These are phyloP conservation scores for Thielaviopsis cerberus DNA, from an alignment of 2,329 filamentous ascomycete genomes.

Conservation along the genomic window DNA sequence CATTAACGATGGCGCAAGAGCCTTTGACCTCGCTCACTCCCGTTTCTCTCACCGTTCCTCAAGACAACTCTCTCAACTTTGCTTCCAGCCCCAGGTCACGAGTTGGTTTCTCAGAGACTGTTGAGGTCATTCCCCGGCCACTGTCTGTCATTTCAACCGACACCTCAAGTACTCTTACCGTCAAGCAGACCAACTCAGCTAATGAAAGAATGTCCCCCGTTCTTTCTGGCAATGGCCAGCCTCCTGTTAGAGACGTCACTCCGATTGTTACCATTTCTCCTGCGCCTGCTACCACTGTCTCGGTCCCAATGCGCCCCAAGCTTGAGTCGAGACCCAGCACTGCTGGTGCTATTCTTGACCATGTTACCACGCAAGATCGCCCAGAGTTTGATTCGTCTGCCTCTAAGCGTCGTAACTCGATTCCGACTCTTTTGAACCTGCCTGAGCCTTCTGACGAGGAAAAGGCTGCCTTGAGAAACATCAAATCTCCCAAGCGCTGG, in stretches of 20 bases:
- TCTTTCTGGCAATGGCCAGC: slow-evolving; percentile 33
- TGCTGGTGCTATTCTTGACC: slow-evolving; percentile 50
- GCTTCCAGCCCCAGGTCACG: slow-evolving; percentile 32
- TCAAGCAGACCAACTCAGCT: slow-evolving; percentile 50
- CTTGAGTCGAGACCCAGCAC: slow-evolving; percentile 44
- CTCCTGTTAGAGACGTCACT: slow-evolving; percentile 14
- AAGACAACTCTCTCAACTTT: background rate
- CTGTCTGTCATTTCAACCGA: slow-evolving; percentile 72
- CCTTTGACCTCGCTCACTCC: background rate
- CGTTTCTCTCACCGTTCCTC: background rate
- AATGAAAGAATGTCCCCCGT: slow-evolving; percentile 68
- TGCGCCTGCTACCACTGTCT: background rate
- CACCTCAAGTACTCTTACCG: slow-evolving; percentile 58
- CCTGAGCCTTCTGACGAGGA: slow-evolving; percentile 16
- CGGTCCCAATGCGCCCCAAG: slow-evolving; percentile 4
- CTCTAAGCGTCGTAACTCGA: slow-evolving; percentile 38
- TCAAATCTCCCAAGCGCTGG: slow-evolving; percentile 37
- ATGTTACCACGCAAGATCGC: slow-evolving; percentile 14
- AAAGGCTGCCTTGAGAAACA: slow-evolving; percentile 26
- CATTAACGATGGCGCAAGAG: background rate
- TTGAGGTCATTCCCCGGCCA: slow-evolving; percentile 69
- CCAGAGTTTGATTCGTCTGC: slow-evolving; percentile 16
- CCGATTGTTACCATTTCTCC: slow-evolving; percentile 12
- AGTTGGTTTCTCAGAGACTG: slow-evolving; percentile 67
- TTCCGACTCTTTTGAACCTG: slow-evolving; percentile 32